These are phyloP conservation scores for Salicornia ramosissima DNA, from an alignment of 148 eudicot species.

Conservation along the genomic window DNA sequence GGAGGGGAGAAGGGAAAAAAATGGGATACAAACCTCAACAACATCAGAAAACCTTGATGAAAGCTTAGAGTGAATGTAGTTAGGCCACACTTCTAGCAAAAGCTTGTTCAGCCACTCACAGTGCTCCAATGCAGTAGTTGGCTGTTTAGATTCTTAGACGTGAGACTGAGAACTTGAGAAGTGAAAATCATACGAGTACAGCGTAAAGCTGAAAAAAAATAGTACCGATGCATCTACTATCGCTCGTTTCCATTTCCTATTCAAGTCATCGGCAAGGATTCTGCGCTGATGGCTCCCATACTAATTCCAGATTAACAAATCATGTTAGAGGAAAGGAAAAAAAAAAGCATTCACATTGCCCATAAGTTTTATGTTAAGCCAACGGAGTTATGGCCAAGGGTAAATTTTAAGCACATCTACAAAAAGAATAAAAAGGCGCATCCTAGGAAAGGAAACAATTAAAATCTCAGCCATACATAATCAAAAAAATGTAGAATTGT, in stretches of 20 bases:
- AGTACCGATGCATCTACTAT: slow-evolving; percentile 57
- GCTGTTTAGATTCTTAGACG: slow-evolving; percentile 39
- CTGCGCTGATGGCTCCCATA: slow-evolving; percentile 68
- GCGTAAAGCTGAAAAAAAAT: slow-evolving; percentile 15
- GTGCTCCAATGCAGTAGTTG: slow-evolving; percentile 83
- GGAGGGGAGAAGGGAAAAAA: not conserved
- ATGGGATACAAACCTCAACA: slow-evolving; percentile 56
- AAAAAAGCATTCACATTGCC: too few relatives aligned
- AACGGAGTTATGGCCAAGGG: not conserved
- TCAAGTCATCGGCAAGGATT: slow-evolving; percentile 67
- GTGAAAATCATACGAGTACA: slow-evolving; percentile 3
- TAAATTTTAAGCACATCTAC: not conserved
- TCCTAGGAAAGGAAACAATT: not conserved
- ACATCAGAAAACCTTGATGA: slow-evolving; percentile 60
- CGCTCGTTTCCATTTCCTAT: slow-evolving; percentile 83
- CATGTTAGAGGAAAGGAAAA: slow-evolving; percentile 9
- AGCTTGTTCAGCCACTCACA: slow-evolving; percentile 98
- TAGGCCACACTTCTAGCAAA: slow-evolving; percentile 74
- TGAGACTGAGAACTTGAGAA: slow-evolving; percentile 6
- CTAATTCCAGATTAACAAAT: slow-evolving; percentile 32
- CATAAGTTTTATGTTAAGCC: not conserved
- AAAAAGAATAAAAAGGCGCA: not conserved
- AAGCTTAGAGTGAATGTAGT: slow-evolving; percentile 68
- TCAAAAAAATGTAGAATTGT: not conserved
- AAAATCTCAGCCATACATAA: not conserved